These are phyloP conservation scores for Cercospora zeina DNA, from an alignment of 2,329 filamentous ascomycete species.

Conservation along the genomic window DNA sequence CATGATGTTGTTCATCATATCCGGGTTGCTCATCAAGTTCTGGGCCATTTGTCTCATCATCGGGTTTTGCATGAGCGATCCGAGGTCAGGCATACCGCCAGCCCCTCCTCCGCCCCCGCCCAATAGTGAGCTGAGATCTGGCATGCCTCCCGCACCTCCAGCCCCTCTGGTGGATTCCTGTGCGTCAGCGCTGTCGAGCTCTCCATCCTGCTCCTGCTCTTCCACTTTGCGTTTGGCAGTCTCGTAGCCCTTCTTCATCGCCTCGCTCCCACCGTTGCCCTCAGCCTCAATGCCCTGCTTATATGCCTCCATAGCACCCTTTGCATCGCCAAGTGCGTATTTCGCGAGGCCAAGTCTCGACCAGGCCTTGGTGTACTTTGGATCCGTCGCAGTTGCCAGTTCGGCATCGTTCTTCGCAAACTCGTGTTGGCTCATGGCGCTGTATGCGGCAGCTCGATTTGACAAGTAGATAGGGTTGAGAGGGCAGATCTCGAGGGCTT, in stretches of 20 bases:
- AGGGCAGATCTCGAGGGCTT: conserved; percentile 78
- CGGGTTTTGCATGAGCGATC: conserved; percentile 90
- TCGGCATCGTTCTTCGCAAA: conserved; percentile 86
- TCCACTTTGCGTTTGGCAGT: conserved; percentile 86
- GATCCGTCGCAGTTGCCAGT: conserved; percentile 82
- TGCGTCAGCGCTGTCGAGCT: conserved; percentile 43
- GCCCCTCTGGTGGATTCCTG: conserved; percentile 35
- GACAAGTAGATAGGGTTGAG: conserved; percentile 94
- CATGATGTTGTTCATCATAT: conserved; percentile 89
- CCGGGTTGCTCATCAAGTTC: conserved; percentile 95
- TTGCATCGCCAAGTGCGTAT: conserved; percentile 87
- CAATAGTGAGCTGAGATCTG: conserved; percentile 46
- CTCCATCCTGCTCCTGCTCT: conserved; percentile 61
- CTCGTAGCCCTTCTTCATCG: conserved; percentile 96
- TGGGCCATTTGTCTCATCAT: conserved; percentile 98
- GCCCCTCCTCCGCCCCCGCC: conserved; percentile 63
- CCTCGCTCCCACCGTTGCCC: conserved; percentile 89
- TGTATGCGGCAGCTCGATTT: conserved; percentile 93
- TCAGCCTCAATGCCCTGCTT: conserved; percentile 89
- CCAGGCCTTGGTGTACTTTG: conserved; percentile 97
- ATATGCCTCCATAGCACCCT: conserved; percentile 93
- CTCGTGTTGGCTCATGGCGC: conserved; percentile 78
- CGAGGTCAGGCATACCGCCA: conserved; percentile 84
- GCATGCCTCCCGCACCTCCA: conserved; percentile 44
- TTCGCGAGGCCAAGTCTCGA: conserved; percentile 85